Conservation (phyloP, 139 green algal species). For the Coelastrella sp. region DNA sequence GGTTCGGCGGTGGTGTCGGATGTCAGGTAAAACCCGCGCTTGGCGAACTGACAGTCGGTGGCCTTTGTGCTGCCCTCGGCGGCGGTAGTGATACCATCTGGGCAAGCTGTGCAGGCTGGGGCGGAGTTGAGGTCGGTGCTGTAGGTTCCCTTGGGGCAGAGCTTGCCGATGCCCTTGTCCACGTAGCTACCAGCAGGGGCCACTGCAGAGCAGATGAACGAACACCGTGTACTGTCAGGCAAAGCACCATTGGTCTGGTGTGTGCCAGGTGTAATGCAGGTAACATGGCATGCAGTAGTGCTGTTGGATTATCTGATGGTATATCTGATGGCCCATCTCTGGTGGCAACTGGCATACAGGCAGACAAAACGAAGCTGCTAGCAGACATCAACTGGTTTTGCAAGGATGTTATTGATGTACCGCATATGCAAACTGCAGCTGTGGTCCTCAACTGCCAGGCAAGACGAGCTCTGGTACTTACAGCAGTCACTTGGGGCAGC, state of each 20-base stretch:
- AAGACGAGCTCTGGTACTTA: not conserved
- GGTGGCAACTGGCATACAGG: not conserved
- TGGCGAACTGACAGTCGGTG: not conserved
- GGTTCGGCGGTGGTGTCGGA: not conserved
- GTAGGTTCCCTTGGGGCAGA: conserved; percentile 34
- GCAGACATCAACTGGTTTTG: not conserved
- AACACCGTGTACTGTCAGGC: not conserved
- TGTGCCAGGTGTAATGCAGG: not conserved
- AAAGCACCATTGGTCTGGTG: not conserved
- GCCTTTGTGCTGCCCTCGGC: not conserved
- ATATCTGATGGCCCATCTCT: not conserved
- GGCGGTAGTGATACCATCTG: conserved; percentile 11
- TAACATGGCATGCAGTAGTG: not conserved
- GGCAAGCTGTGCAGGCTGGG: not conserved
- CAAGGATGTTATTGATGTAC: not conserved
- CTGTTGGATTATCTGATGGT: not conserved
- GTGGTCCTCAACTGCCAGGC: not conserved
- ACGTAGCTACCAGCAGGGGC: conserved; percentile 27
- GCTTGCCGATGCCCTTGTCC: conserved; percentile 37
- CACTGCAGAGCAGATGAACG: not conserved
- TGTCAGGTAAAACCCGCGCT: not conserved
- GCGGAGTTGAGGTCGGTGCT: not conserved
- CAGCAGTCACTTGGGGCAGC: not conserved
- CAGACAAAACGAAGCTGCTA: not conserved
- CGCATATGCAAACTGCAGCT: not conserved